Evolutionary conservation across 129 eudicot genomes (phyloP).

Genomic region (Flaveria bidentis): DNA sequence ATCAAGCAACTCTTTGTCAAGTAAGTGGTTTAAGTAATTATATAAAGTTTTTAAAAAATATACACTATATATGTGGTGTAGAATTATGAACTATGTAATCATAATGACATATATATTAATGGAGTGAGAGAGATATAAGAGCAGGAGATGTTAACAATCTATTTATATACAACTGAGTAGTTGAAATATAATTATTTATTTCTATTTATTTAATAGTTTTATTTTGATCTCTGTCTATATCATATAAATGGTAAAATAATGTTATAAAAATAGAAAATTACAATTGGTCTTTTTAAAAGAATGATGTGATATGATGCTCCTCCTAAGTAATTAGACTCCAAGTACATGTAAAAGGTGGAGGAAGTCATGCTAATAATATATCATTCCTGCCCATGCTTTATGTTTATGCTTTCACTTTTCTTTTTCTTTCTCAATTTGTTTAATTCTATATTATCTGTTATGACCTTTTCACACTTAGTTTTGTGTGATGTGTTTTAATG

Average conservation of each 20-base stretch:
- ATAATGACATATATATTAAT: too few species aligned
- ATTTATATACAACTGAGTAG: too few species aligned
- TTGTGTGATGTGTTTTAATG: background rate
- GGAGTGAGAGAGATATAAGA: too few species aligned
- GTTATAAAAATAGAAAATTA: constrained; percentile 1
- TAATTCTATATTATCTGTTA: background rate
- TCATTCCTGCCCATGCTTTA: constrained; percentile 23
- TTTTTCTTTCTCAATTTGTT: background rate
- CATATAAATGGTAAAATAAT: background rate
- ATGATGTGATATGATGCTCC: constrained; percentile 12
- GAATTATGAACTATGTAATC: too few species aligned
- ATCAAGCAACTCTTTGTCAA: too few species aligned
- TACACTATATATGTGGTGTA: too few species aligned
- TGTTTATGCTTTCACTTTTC: constrained; percentile 16
- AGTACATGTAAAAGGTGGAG: constrained; percentile 24
- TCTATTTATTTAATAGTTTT: too few species aligned
- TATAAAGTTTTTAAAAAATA: too few species aligned
- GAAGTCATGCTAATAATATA: background rate
- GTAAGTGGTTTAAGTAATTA: too few species aligned
- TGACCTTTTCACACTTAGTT: constrained; percentile 24
- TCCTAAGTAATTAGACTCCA: constrained; percentile 3
- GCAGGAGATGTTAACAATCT: too few species aligned
- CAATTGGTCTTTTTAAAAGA: constrained; percentile 6
- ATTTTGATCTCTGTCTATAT: too few species aligned
- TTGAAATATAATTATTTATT: too few species aligned